Evolutionary conservation across 352 stramenopile species (phyloP), one percentile per base, ranked within the genome.

Genomic region (Globisporangium recalcitrans): DNA sequence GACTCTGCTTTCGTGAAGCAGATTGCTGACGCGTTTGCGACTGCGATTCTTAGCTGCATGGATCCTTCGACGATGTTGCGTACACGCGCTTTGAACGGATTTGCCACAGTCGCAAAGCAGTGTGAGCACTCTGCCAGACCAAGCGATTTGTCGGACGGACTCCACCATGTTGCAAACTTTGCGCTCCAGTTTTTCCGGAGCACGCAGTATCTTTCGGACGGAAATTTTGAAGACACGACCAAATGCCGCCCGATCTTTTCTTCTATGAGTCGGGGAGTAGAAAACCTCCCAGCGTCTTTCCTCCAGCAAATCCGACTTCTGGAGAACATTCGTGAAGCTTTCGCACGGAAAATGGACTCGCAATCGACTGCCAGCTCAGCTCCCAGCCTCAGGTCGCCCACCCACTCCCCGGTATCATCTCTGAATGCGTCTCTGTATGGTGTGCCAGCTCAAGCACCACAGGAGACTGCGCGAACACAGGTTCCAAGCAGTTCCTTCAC

Each of bases 81-180:
- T 13, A 64, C 70, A 42, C 71, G 80, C 32, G 80, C 80, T 21
- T 51, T 93, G 1, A 71, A 62, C 40, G 78, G 76, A 0, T 90
- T 93, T 65, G 78, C 82, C 29, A 57, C 68, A 22, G 82, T 80
- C 1, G 82, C 77, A 7, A 80, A 75, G 53, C 68, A 75, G 38
- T 80, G 77, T 60, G 77, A 85, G 34, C 70, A 65, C 1, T 53
- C 69, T 14, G 62, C 78, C 29, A 75, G 79, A 49, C 67, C 78
- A 31, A 65, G 40, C n/a, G 82, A 88, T 65, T 61, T 90, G 47
- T 93, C 82, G 1, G 66, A 77, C 1, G 79, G 77, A 29, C 69
- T 90, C 7, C 78, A 88, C 53, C 84, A 92, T 56, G 73, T 90
- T 31, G 79, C 80, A 1, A 91, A 91, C 47, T 91, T 93, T 52